Evolutionary conservation across 2,329 filamentous ascomycete genomes (phyloP).

Genomic region (Botrytis hyacinthi): DNA sequence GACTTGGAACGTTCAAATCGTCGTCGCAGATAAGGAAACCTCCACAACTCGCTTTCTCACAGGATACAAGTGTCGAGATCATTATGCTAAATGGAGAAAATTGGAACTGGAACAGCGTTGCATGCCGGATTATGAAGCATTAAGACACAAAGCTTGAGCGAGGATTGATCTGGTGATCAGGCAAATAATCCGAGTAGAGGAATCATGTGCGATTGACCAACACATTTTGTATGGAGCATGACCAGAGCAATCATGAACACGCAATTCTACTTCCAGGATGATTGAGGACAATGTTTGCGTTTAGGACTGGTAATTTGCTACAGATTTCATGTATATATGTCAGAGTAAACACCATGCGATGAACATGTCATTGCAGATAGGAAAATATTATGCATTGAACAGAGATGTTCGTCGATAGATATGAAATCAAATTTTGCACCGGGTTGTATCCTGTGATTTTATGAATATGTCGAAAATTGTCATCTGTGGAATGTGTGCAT

Average conservation of each 20-base stretch:
- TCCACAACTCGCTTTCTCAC: rapidly evolving
- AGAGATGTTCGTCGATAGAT: background rate
- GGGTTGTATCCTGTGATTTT: too few relatives aligned
- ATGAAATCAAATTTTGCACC: too few relatives aligned
- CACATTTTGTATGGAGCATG: background rate
- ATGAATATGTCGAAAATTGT: background rate
- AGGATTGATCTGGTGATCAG: background rate
- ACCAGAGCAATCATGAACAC: background rate
- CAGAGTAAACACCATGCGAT: background rate
- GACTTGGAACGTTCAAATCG: background rate
- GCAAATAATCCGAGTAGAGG: too few relatives aligned
- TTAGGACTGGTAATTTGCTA: too few relatives aligned
- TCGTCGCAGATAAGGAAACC: background rate
- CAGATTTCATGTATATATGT: background rate
- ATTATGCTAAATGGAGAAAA: too few relatives aligned
- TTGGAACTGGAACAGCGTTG: background rate
- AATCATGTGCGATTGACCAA: background rate
- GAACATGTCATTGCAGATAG: background rate
- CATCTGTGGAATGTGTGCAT: too few relatives aligned
- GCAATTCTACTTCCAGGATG: background rate
- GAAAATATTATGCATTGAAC: background rate
- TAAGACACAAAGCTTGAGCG: background rate
- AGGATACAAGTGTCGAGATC: background rate
- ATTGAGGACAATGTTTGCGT: background rate
- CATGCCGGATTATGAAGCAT: background rate